phyloP scores from a whole-genome alignment of 75 land plant genomes.

The Pinus albicaulis region DNA sequence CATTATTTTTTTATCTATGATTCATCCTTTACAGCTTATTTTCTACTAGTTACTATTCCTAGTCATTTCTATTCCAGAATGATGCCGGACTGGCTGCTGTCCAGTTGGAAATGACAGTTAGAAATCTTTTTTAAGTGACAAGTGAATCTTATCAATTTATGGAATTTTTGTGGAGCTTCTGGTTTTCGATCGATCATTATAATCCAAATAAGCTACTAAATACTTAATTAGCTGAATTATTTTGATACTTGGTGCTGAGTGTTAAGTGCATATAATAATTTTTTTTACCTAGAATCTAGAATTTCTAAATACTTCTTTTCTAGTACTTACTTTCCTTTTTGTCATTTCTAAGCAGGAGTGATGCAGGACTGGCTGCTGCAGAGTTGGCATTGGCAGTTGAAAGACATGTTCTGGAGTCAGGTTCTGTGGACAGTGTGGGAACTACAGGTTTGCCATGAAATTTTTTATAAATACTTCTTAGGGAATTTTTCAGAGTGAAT shows the following conservation, averaged over 20 bases:
- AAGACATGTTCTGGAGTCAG: conserved; percentile 89
- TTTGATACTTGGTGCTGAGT: neutral
- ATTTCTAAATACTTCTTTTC: neutral
- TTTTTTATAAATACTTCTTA: neutral
- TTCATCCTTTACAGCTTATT: neutral
- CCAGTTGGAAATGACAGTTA: conserved; percentile 80
- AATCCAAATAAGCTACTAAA: neutral
- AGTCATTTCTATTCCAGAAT: conserved; percentile 44
- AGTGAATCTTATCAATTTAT: no score
- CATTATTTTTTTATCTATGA: neutral
- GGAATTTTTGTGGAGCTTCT: no score
- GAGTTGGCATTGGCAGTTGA: conserved; percentile 94
- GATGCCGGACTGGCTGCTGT: conserved; percentile 97
- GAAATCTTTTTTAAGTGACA: no score
- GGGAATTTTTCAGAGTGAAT: neutral
- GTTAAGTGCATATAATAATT: neutral
- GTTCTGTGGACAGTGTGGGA: conserved; percentile 90
- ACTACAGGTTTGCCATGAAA: conserved; percentile 66
- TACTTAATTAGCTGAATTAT: neutral
- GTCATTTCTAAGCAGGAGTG: conserved; percentile 56
- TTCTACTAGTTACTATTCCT: neutral
- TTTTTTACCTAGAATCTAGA: neutral
- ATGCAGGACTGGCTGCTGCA: conserved; percentile 97
- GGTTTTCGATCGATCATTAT: no score
- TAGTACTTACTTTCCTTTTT: conserved; percentile 4